Conservation (phyloP, 2,329 filamentous ascomycete species). For the Xylaria sp. region DNA sequence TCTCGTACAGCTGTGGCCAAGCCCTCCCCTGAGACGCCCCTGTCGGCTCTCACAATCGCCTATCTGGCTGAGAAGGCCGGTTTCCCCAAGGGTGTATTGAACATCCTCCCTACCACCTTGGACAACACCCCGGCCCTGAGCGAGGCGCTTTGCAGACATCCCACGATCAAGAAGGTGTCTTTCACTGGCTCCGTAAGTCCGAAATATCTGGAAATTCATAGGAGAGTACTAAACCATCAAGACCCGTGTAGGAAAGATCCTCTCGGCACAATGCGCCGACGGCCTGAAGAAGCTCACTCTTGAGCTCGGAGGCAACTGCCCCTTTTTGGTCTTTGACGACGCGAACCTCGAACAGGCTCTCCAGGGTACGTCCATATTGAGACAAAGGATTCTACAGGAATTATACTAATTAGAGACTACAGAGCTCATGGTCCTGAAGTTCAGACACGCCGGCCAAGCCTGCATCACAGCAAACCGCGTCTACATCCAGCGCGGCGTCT, state of each 20-base stretch:
- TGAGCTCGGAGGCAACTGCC: slow-evolving; percentile 70
- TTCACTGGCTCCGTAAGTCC: slow-evolving; percentile 58
- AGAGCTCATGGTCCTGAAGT: slow-evolving; percentile 60
- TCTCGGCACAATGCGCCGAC: slow-evolving; percentile 65
- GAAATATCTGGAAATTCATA: no score
- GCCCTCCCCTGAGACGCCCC: slow-evolving; percentile 34
- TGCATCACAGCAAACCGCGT: slow-evolving; percentile 63
- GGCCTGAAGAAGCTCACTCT: slow-evolving; percentile 62
- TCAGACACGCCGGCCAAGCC: slow-evolving; percentile 67
- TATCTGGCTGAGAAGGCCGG: slow-evolving; percentile 33
- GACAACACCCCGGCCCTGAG: slow-evolving; percentile 41
- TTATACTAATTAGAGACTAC: slow-evolving; percentile 33
- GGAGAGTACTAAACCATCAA: slow-evolving; percentile 31
- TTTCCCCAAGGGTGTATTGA: slow-evolving; percentile 67
- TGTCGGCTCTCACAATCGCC: slow-evolving; percentile 31
- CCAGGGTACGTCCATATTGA: slow-evolving; percentile 30
- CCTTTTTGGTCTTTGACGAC: slow-evolving; percentile 74
- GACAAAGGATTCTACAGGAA: slow-evolving; percentile 37
- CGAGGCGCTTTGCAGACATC: slow-evolving; percentile 44
- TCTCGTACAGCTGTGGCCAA: slow-evolving; percentile 37
- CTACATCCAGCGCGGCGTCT: slow-evolving; percentile 55
- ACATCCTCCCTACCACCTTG: slow-evolving; percentile 54
- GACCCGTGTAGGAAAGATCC: slow-evolving; percentile 40
- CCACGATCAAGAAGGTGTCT: slow-evolving; percentile 63
- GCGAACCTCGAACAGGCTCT: slow-evolving; percentile 63